phyloP scores from a whole-genome alignment of 192 early-diverging fungal genomes.

The Mortierella claussenii region DNA sequence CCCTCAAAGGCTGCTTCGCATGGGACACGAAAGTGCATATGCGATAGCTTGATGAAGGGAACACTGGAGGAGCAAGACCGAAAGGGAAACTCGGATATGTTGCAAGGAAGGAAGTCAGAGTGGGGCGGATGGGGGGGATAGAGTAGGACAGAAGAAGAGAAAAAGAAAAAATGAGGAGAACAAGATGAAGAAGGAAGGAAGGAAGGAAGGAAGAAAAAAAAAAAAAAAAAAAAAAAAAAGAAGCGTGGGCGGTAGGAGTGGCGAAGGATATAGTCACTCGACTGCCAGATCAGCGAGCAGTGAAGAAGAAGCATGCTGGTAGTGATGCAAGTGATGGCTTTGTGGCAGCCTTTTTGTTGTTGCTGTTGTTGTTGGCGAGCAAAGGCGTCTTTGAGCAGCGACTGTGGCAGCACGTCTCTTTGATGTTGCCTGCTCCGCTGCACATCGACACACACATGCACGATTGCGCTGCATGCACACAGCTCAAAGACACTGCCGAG shows the following conservation, averaged over 20 bases:
- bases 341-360: too few relatives aligned
- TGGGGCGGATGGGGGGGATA: neutral
- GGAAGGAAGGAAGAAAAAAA: conserved; percentile 6
- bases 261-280: too few relatives aligned
- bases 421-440: neutral
- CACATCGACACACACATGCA: too few relatives aligned
- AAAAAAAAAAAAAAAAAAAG: neutral
- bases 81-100: neutral
- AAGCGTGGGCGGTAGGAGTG: too few relatives aligned
- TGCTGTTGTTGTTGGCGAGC: too few relatives aligned
- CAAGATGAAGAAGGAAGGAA: neutral
- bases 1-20: neutral
- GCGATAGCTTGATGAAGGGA: neutral
- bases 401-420: too few relatives aligned
- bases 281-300: too few relatives aligned
- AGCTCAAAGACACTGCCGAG: too few relatives aligned
- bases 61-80: too few relatives aligned
- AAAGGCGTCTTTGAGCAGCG: too few relatives aligned
- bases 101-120: neutral
- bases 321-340: too few relatives aligned
- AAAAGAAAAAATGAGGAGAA: neutral
- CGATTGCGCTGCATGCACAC: neutral
- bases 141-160: neutral
- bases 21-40: neutral
- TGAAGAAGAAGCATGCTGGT: too few relatives aligned